Conservation (phyloP, 2,329 filamentous ascomycete species). For the Aspergillus sp. region DNA sequence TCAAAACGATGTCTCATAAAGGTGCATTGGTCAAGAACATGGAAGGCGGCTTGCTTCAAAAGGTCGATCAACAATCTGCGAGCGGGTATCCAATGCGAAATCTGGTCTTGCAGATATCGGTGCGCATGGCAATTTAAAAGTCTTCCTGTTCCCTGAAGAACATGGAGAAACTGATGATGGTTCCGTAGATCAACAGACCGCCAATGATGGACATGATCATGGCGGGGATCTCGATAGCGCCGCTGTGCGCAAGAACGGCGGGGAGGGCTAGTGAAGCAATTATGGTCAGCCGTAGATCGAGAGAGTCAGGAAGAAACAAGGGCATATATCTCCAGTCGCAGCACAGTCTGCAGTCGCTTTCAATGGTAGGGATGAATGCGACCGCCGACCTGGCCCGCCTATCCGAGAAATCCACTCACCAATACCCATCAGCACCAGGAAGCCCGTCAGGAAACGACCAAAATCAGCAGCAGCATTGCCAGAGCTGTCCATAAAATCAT, state of each 20-base stretch:
- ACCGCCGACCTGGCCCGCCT: background rate
- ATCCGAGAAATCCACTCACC: slow-evolving; percentile 61
- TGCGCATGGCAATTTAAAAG: slow-evolving; percentile 60
- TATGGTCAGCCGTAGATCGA: background rate
- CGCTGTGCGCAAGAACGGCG: slow-evolving; percentile 81
- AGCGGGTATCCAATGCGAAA: slow-evolving; percentile 1
- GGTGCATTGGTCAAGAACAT: slow-evolving; percentile 3
- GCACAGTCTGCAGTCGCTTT: background rate
- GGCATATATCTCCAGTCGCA: background rate
- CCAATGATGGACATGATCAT: slow-evolving; percentile 96
- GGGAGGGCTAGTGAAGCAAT: slow-evolving; percentile 68
- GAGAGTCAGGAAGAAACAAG: background rate
- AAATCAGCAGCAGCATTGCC: slow-evolving; percentile 87
- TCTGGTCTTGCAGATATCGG: background rate
- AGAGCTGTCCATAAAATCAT: slow-evolving; percentile 90
- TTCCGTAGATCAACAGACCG: slow-evolving; percentile 92
- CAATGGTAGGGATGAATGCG: background rate
- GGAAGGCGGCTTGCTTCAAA: background rate
- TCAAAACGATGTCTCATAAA: slow-evolving; percentile 23
- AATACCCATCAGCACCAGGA: slow-evolving; percentile 95
- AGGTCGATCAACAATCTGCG: slow-evolving; percentile 1
- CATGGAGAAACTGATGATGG: slow-evolving; percentile 96
- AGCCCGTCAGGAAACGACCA: slow-evolving; percentile 90
- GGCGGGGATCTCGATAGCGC: slow-evolving; percentile 76
- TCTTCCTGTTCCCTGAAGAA: slow-evolving; percentile 99